Evolutionary conservation across 2,329 filamentous ascomycete genomes (phyloP).

Genomic region (Ceratocystis huliohia): DNA sequence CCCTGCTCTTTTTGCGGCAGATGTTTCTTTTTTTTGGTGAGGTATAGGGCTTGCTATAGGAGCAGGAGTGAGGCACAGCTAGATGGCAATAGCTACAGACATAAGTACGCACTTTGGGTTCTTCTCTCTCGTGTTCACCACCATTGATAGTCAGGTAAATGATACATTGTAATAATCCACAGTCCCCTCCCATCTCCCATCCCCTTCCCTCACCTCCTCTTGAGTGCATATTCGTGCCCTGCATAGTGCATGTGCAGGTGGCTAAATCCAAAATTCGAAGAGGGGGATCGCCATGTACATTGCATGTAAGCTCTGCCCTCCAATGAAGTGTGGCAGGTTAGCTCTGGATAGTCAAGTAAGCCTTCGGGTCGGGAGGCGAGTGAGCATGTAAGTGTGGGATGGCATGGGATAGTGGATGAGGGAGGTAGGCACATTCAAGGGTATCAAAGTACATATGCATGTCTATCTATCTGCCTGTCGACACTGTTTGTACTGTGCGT

Average conservation of each 20-base stretch:
- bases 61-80: neutral
- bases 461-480: neutral
- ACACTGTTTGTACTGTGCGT: too few relatives aligned
- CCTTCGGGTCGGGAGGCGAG: neutral
- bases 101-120: too few relatives aligned
- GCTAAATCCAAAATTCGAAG: neutral
- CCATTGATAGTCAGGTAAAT: neutral
- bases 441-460: neutral
- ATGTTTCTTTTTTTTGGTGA: neutral
- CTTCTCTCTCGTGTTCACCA: too few relatives aligned
- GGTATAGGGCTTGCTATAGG: neutral
- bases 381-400: neutral
- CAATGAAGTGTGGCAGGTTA: neutral
- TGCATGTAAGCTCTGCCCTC: neutral
- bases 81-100: too few relatives aligned
- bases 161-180: neutral
- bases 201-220: neutral
- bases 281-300: constrained; percentile 1
- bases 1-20: neutral
- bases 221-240: constrained; percentile 6
- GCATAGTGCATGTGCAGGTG: constrained; percentile 4
- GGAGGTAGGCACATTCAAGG: neutral
- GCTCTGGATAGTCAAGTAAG: neutral
- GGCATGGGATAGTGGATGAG: neutral
- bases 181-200: neutral